Evolutionary conservation across 176 grass and related monocot genomes (phyloP), one percentile per base, ranked within the genome.

Genomic region (Zoysia japonica): DNA sequence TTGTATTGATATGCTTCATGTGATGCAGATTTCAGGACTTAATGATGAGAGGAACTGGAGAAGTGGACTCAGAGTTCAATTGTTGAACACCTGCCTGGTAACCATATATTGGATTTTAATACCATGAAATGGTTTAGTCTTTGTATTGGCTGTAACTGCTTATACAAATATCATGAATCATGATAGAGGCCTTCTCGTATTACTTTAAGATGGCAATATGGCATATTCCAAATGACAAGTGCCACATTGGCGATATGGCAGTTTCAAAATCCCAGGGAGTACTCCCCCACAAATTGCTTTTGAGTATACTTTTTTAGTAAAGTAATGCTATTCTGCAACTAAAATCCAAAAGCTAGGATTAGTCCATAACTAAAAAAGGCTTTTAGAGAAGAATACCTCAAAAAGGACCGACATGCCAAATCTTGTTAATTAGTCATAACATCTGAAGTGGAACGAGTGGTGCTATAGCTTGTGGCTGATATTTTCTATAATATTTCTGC

Each of bases 31-130:
- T 88, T 9, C 74, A 53, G 96, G 93, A 47, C 92, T 99, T 64
- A 99, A 99, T 89, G 92, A 95, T 86, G 96, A 99, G 64, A 94
- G 86, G 82, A 99, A 99, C 88, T 95, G 96, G 96, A 93, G 96
- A 90, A 95, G 48, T 67, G 92, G 92, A 35, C 84, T 99, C 17
- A 90, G 92, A 99, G 90, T 99, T 84, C 90, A 90, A 62, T 78
- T 93, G 59, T 70, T 95, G 76, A 91, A 87, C 52, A 90, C 83
- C 91, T 95, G 90, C 84, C 76, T 99, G 85, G 96, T 99, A 89
- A 80, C 67, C 19, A 52, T 67, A 36, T 17, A 2, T 35, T 74
- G 39, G 16, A 50, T 54, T 48, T 85, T 48, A 40, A 76, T 84
- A 49, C 71, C 28, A 80, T 76, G 64, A 55, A 20, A 72, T 78